These are phyloP conservation scores for Sisymbrium altissimum DNA, from an alignment of 345 rosid species.

Conservation along the genomic window DNA sequence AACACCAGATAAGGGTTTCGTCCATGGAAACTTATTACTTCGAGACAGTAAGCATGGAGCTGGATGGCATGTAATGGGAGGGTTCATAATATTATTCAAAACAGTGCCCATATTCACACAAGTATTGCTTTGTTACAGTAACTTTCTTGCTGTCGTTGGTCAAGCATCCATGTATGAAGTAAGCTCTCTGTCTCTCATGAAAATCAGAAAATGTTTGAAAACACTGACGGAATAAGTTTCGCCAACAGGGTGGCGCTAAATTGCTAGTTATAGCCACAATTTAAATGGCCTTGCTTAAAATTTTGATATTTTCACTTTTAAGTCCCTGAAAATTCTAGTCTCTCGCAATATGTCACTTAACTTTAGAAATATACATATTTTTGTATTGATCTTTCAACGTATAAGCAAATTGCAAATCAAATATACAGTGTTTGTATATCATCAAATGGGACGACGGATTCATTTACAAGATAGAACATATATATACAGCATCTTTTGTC, in stretches of 20 bases:
- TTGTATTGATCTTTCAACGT: background rate
- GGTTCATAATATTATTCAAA: slow-evolving; percentile 34
- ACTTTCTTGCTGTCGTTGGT: background rate
- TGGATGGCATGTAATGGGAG: slow-evolving; percentile 27
- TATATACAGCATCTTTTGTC: background rate
- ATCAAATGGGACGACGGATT: slow-evolving; percentile 7
- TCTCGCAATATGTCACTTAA: slow-evolving; percentile 8
- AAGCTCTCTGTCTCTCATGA: background rate
- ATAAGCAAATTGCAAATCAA: background rate
- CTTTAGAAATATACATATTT: background rate
- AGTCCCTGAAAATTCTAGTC: background rate
- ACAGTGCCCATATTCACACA: slow-evolving; percentile 34
- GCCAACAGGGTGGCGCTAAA: background rate
- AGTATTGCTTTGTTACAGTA: background rate
- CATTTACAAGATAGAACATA: background rate
- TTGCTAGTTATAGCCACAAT: background rate
- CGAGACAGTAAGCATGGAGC: slow-evolving; percentile 31
- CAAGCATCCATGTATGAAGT: slow-evolving; percentile 11
- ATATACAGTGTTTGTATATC: background rate
- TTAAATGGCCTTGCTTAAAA: background rate
- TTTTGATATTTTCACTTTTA: background rate
- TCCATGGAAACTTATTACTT: slow-evolving; percentile 19
- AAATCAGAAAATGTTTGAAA: background rate
- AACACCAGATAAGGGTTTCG: slow-evolving; percentile 30
- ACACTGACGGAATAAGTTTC: background rate